Evolutionary conservation across 257 asterid genomes (phyloP).

Genomic region (Orobanche coerulescens): DNA sequence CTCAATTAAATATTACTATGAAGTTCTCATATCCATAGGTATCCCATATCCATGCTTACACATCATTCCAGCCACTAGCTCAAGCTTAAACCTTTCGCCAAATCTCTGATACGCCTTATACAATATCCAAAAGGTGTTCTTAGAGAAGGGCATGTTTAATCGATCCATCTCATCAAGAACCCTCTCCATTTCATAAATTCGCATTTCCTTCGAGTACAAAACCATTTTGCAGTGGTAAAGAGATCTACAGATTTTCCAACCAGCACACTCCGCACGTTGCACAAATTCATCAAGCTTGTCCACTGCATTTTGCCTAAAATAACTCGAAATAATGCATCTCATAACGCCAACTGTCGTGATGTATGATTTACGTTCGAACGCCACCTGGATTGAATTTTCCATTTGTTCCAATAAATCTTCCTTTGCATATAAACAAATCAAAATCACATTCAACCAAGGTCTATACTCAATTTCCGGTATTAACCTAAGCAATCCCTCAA

Average conservation of each 20-base stretch:
- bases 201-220: constrained; percentile 56
- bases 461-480: constrained; percentile 54
- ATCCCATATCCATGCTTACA: constrained; percentile 52
- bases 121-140: constrained; percentile 65
- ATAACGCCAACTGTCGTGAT: constrained; percentile 36
- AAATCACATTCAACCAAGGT: constrained; percentile 58
- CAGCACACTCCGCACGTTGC: constrained; percentile 53
- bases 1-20: constrained; percentile 3
- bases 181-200: constrained; percentile 76
- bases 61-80: constrained; percentile 60
- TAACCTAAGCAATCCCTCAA: constrained; percentile 45
- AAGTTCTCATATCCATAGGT: constrained; percentile 25
- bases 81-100: constrained; percentile 48
- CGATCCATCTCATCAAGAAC: constrained; percentile 67
- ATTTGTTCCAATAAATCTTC: constrained; percentile 56
- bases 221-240: constrained; percentile 86
- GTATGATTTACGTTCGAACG: constrained; percentile 43
- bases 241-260: constrained; percentile 68
- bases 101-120: constrained; percentile 36
- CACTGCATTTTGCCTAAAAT: constrained; percentile 63
- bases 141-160: constrained; percentile 39
- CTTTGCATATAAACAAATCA: constrained; percentile 68
- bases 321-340: constrained; percentile 55
- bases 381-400: constrained; percentile 57
- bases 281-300: constrained; percentile 66